phyloP scores from a whole-genome alignment of 2,329 filamentous ascomycete species.

The Dothideomycetidae sp. region DNA sequence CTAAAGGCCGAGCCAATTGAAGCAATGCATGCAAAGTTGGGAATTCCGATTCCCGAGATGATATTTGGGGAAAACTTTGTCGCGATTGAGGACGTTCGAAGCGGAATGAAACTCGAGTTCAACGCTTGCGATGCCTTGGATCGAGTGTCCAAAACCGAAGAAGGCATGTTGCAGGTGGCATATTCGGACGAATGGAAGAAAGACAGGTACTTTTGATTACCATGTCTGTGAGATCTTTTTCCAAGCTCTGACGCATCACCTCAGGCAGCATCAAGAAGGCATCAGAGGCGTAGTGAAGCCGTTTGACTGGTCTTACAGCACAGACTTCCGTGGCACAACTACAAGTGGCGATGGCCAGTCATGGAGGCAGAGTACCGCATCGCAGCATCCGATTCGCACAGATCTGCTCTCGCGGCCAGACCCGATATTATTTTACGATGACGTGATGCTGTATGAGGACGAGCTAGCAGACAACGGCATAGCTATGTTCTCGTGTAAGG shows the following conservation, averaged over 20 bases:
- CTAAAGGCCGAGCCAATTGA: conserved; percentile 86
- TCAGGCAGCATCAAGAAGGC: conserved; percentile 61
- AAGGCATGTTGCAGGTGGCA: conserved; percentile 81
- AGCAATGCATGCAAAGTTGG: conserved; percentile 60
- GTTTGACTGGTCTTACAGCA: conserved; percentile 97
- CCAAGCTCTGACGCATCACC: background rate
- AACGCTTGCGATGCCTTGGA: conserved; percentile 79
- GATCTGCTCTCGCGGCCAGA: conserved; percentile 78
- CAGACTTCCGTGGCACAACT: conserved; percentile 65
- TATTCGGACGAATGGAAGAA: conserved; percentile 81
- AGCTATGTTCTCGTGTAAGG: conserved; percentile 75
- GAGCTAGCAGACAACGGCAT: conserved; percentile 97
- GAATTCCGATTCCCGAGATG: conserved; percentile 92
- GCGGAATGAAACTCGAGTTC: conserved; percentile 69
- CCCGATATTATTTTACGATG: conserved; percentile 92
- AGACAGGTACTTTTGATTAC: conserved; percentile 44
- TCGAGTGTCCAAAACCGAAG: conserved; percentile 83
- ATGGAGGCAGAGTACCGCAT: conserved; percentile 19
- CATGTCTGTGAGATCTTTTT: background rate
- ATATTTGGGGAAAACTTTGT: conserved; percentile 95
- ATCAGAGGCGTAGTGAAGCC: conserved; percentile 92
- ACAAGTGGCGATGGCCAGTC: conserved; percentile 10
- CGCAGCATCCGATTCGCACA: conserved; percentile 55
- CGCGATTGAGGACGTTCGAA: conserved; percentile 54
- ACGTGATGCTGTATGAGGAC: conserved; percentile 91